Conservation (phyloP, 768 basidiomycete genomes). For the Tylopilus plumbeoviolaceoides region DNA sequence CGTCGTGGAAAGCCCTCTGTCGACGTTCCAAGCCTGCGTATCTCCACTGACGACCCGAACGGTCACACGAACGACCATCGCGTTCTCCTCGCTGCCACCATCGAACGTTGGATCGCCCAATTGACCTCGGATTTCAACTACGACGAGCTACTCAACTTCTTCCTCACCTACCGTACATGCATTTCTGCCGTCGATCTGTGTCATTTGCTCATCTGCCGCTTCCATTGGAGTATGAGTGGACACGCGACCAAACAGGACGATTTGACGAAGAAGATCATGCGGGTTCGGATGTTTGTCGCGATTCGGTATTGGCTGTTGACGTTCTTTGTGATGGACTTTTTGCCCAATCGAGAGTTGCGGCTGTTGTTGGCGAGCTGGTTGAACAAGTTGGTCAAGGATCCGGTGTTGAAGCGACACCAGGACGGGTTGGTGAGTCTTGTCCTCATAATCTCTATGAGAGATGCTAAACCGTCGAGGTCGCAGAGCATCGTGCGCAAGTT, state of each 20-base stretch:
- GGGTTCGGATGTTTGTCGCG: conserved; percentile 86
- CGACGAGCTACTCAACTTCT: too few relatives aligned
- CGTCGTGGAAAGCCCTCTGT: too few relatives aligned
- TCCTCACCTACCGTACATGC: too few relatives aligned
- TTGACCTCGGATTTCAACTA: conserved; percentile 83
- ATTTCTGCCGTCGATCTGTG: too few relatives aligned
- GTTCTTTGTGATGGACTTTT: conserved; percentile 86
- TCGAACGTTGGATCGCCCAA: conserved; percentile 92
- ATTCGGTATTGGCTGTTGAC: conserved; percentile 89
- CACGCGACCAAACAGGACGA: conserved; percentile 50
- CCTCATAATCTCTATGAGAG: background rate
- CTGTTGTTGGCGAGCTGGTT: too few relatives aligned
- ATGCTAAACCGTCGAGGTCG: conserved; percentile 6
- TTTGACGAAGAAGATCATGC: conserved; percentile 67
- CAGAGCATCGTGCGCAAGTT: conserved; percentile 80
- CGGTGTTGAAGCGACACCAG: too few relatives aligned
- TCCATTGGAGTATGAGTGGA: conserved; percentile 75
- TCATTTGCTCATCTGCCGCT: too few relatives aligned
- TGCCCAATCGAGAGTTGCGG: conserved; percentile 78
- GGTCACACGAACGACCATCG: too few relatives aligned
- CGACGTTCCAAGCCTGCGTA: too few relatives aligned
- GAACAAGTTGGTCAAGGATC: too few relatives aligned
- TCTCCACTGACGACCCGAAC: too few relatives aligned
- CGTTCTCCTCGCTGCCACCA: too few relatives aligned
- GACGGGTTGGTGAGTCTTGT: conserved; percentile 65